Evolutionary conservation across 257 asterid species (phyloP), one percentile per base, ranked within the genome.

Genomic region (Solanum chmielewskii): DNA sequence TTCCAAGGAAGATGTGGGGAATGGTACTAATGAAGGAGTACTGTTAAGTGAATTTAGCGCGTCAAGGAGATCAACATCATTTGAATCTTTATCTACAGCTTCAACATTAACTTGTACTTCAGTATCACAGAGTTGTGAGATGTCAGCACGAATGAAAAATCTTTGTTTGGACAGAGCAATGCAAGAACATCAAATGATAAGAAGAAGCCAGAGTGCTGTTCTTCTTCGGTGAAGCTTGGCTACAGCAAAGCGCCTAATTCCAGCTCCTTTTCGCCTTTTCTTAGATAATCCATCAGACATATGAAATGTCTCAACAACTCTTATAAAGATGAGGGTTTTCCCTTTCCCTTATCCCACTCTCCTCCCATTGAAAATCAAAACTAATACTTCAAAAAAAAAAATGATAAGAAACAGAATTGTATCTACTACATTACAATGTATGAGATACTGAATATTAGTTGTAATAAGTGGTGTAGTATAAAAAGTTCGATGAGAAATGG

Each of bases 41-140:
- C 39, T 6, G 15, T 89, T 37, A 42, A 89, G 80, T 76, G 95
- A 89, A 91, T 14, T 92, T 60, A 89, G 87, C 18, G 87, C 89
- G 1, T 29, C 87, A 77, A 90, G 97, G 87, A 91, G 97, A 90
- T 92, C 98, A 25, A 93, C 68, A 27, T 80, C 85, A 15, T 45
- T 49, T 2, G 44, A 47, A 80, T 80, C 29, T 80, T 29, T 47
- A 80, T 5, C 68, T 47, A 45, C 42, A 9, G 15, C 41, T 78
- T 44, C 59, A n/a, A 44, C 44, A 14, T 13, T 25, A 42, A 8
- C 35, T 42, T 4, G 23, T 76, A 11, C 23, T 37, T 78, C 84
- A 45, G 41, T 27, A 27, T 78, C 66, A 45, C 39, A 77, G n/a
- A 44, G 83, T 25, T 44, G 14, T n/a, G 62, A 42, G 62, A 77